Base-by-base conservation (phyloP, 352 stramenopile genomes). In the Phytophthora fragariaefolia region DNA sequence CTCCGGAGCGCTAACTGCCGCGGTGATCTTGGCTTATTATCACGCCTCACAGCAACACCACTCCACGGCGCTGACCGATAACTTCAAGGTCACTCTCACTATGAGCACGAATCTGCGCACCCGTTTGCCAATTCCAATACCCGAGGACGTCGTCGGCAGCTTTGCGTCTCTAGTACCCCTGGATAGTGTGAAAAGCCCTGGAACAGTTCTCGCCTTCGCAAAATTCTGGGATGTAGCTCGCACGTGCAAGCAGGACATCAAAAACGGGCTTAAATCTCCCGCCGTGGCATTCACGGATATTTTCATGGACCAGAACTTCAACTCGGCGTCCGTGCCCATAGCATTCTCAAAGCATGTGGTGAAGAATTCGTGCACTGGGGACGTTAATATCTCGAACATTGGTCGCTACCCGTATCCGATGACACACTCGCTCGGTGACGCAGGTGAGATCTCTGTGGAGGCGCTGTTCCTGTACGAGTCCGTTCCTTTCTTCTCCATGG, bases 201-300 rank as follows among this genome's bases (percentile, higher is more conserved):
- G 54, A 1, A 64, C 26, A 3, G 43, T 63, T 15, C 56, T 69
- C 32, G 27, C 32, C 10, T 57, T 34, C 2, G 49, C 46, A 20
- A 62, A 67, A n/a, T 89, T 86, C 56, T 89, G 77, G 80, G 77
- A 83, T 6, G 24, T 86, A 4, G 77, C 73, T 23, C 72, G 80
- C 9, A 50, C 67, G 34, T 71, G 66, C 55, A 71, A 63, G 38
- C 36, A 59, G 24, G 54, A 64, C 54, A 74, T 71, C 30, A 53
- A 66, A 36, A 34, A 49, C 8, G 66, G 51, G 5, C 42, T 71
- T 7, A 61, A 63, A 42, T 59, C 67, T 20, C 45, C 56, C 27
- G 38, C 26, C 1, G 59, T 52, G 50, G 56, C 63, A 10, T 66
- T 74, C 36, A 67, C 56, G 0, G 62, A 71, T 46, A 73, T 76